These are phyloP conservation scores for Saksenaea vasiformis DNA, from an alignment of 371 early-diverging fungal genomes.

Conservation along the genomic window DNA sequence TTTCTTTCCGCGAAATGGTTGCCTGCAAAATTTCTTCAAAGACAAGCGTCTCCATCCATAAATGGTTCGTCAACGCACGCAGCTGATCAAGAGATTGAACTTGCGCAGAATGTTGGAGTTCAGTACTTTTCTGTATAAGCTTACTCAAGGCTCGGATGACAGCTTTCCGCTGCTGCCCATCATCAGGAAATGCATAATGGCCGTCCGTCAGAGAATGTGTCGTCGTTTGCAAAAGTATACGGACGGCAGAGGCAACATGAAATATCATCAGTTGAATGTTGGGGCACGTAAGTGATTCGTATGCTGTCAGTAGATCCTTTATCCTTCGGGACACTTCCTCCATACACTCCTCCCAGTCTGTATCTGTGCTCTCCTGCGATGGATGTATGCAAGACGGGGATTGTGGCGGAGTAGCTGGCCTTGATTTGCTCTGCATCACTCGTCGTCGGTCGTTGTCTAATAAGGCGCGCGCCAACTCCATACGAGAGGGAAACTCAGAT, in stretches of 20 bases:
- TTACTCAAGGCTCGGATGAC: slow-evolving; percentile 38
- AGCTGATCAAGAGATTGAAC: slow-evolving; percentile 7
- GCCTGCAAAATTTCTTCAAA: slow-evolving; percentile 30
- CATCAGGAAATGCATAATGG: slow-evolving; percentile 32
- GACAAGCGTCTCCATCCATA: slow-evolving; percentile 28
- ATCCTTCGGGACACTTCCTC: slow-evolving; percentile 19
- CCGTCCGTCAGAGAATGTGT: slow-evolving; percentile 28
- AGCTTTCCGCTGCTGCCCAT: slow-evolving; percentile 40
- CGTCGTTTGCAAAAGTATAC: slow-evolving; percentile 42
- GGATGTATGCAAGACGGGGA: slow-evolving; percentile 4
- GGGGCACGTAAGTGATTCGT: slow-evolving; percentile 9
- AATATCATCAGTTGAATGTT: slow-evolving; percentile 28
- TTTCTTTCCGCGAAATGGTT: not conserved
- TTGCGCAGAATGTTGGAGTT: slow-evolving; percentile 5
- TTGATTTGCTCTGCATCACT: slow-evolving; percentile 9
- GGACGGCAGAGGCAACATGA: slow-evolving; percentile 41
- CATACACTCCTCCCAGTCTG: slow-evolving; percentile 12
- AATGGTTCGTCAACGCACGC: slow-evolving; percentile 25
- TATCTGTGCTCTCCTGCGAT: not conserved
- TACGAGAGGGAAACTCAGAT: slow-evolving; percentile 12
- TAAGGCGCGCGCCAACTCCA: slow-evolving; percentile 36
- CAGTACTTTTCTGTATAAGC: slow-evolving; percentile 41
- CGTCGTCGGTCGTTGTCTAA: slow-evolving; percentile 31
- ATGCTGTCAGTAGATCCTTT: slow-evolving; percentile 26
- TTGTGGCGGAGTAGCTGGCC: slow-evolving; percentile 5